Evolutionary conservation across 2,329 filamentous ascomycete species (phyloP), one percentile per base, ranked within the genome.

Genomic region (Fusarium camptoceras): DNA sequence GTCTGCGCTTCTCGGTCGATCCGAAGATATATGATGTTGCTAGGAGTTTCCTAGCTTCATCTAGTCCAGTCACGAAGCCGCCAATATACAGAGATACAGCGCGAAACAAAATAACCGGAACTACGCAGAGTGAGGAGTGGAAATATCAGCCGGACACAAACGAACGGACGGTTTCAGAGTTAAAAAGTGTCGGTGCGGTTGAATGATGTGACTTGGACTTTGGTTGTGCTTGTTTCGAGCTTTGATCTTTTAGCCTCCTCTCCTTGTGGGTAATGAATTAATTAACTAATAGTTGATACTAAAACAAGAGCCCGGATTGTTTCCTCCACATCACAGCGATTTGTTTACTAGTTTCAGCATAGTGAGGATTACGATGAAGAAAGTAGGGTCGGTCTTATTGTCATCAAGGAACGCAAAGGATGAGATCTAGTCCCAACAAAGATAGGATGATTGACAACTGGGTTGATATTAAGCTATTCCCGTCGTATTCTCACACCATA

Each of bases 221-320:
- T 14, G 24, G 24, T 20, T 25, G 31, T 59, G 48, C 39, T 60
- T 53, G 57, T 58, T 56, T 68, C 53, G 43, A 64, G 41, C 58
- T 67, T 67, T 57, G 49, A 59, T 66, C 49, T 31, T 28, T 39
- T 46, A 31, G 37, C 39, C 24, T 46, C n/a, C 20, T 30, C 31
- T 42, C 42, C 54, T 37, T 28, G 42, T 56, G 30, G 54, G 48
- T 37, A 14, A 27, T 9, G 11, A 41, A 20, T 51, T 27, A 28
- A 39, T n/a, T 16, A 18, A 16, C 16, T 10, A 53, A 53, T 39
- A 51, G 11, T 16, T 27, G 34, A 51, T 42, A 42, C 49, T 42
- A 53, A 53, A 53, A 53, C 49, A n/a, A 28, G 34, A 53, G 49
- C 10, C 24, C 10, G n/a, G 34, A 18, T 41, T 41, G 37, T 53